Evolutionary conservation across 2,329 filamentous ascomycete species (phyloP).

Genomic region (Verticillium zaregamsianum): DNA sequence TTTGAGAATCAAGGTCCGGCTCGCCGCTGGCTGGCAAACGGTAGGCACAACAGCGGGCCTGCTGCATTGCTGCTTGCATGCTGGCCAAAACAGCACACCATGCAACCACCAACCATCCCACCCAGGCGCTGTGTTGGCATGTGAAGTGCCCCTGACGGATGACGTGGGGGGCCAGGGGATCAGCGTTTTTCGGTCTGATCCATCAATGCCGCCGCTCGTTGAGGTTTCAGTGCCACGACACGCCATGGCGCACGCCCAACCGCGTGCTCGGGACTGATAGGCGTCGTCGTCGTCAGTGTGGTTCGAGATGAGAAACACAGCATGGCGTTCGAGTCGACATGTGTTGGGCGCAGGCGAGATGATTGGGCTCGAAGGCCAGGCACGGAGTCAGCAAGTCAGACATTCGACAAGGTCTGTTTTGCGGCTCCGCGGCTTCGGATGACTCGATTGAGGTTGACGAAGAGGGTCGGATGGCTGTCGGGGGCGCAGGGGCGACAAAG

Average conservation of each 20-base stretch:
- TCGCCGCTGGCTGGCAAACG: background rate
- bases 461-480: background rate
- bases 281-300: background rate
- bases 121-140: background rate
- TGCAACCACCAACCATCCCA: background rate
- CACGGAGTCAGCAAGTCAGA: background rate
- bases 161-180: background rate
- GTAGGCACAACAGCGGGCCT: background rate
- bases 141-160: background rate
- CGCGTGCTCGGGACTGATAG: background rate
- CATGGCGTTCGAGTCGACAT: background rate
- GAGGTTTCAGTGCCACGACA: background rate
- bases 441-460: background rate
- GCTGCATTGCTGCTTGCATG: background rate
- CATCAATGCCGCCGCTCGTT: background rate
- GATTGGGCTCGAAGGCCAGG: background rate
- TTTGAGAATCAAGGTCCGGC: background rate
- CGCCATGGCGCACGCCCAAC: background rate
- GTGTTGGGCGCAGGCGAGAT: background rate
- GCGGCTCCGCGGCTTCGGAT: background rate
- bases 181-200: background rate
- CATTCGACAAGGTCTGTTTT: background rate
- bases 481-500: background rate
- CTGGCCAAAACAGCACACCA: too few relatives aligned
- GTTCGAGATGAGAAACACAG: background rate